A percentile compares a stretch with the other conserved stretches of the same genome.
Evolutionary conservation across 2,329 filamentous ascomycete species (phyloP).

Genomic region (Fusarium avenaceum): DNA sequence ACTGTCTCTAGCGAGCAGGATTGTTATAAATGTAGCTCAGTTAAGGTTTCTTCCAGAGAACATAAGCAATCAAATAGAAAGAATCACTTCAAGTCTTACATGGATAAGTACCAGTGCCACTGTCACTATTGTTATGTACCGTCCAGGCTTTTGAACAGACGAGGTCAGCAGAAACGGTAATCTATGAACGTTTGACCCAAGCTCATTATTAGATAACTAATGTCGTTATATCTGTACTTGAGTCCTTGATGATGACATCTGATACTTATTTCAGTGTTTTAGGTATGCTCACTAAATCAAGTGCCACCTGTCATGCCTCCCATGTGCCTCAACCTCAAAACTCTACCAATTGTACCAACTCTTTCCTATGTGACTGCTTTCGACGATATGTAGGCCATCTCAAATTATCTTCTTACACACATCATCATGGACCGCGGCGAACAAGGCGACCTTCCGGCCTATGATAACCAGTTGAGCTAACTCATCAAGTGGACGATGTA

Average conservation of each 20-base stretch:
- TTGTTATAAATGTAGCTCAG: constrained; percentile 1
- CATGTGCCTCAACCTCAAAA: not conserved
- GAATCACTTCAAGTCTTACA: not conserved
- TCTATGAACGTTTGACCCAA: not conserved
- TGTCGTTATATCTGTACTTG: not conserved
- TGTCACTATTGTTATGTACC: not conserved
- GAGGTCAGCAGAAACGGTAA: not conserved
- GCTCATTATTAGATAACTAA: not conserved
- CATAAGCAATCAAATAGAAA: not conserved
- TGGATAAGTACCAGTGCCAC: not conserved
- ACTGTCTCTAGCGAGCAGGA: not conserved
- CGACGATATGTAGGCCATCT: not conserved
- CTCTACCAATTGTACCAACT: not conserved
- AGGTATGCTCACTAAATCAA: not conserved
- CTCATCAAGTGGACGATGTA: not conserved
- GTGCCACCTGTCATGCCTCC: not conserved
- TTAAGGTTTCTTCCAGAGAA: not conserved
- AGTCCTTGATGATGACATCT: not conserved
- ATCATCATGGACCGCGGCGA: not conserved
- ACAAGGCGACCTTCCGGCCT: not conserved
- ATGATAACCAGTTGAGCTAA: not conserved
- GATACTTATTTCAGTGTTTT: not conserved
- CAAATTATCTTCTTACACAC: not conserved
- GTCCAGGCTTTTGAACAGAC: too few relatives aligned
- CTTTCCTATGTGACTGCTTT: not conserved